These are phyloP conservation scores for Coniophora puteana DNA, from an alignment of 1,284 basidiomycete species.

Conservation along the genomic window DNA sequence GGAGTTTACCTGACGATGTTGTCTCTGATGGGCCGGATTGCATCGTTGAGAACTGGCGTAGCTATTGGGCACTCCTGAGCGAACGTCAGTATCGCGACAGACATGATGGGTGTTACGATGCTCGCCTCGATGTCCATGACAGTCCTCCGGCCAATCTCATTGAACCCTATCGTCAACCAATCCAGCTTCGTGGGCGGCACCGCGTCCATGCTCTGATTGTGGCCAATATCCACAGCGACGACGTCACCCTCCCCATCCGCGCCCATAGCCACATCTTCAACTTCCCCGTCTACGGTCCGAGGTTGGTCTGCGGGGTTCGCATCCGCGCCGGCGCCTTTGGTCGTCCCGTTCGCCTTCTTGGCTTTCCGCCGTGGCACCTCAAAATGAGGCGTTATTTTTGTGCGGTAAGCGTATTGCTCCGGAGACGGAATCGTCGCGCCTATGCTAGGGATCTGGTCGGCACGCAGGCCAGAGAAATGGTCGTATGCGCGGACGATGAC, in stretches of 20 bases:
- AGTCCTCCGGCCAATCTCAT: conserved; percentile 70
- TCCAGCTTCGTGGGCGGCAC: conserved; percentile 49
- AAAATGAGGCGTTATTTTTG: conserved; percentile 97
- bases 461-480: conserved; percentile 65
- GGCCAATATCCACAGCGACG: conserved; percentile 16
- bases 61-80: conserved; percentile 90
- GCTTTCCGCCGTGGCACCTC: conserved; percentile 68
- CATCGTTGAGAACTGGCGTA: conserved; percentile 76
- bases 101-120: not conserved
- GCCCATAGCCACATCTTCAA: no score
- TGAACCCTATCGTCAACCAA: conserved; percentile 89
- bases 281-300: no score
- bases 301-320: no score
- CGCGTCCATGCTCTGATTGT: no score
- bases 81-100: conserved; percentile 1
- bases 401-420: conserved; percentile 88
- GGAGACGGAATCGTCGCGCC: conserved; percentile 83
- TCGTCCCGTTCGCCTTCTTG: conserved; percentile 30
- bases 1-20: conserved; percentile 64
- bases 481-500: conserved; percentile 87
- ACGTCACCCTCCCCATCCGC: conserved; percentile 9
- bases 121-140: conserved; percentile 93
- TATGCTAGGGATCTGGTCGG: conserved; percentile 30
- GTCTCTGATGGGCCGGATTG: conserved; percentile 59
- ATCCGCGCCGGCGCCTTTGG: conserved; percentile 22